Conservation (phyloP, 164 flowering plant genomes). For the Sedum album region DNA sequence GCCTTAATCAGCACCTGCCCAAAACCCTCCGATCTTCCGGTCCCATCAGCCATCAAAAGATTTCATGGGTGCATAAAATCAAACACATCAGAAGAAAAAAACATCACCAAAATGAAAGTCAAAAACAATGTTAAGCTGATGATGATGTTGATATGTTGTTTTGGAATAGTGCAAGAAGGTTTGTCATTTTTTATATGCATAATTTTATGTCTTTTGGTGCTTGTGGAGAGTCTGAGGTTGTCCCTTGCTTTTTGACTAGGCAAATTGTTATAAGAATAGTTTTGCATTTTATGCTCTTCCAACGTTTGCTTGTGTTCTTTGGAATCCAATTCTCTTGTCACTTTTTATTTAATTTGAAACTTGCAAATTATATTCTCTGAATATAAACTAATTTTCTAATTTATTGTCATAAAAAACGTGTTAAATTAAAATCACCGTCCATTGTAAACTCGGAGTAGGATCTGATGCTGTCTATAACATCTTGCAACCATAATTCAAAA, state of each 20-base stretch:
- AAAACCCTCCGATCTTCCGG: not conserved
- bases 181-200: no score
- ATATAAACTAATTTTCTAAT: no score
- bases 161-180: not conserved
- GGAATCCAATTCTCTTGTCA: no score
- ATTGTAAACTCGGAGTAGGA: no score
- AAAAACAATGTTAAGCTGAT: not conserved
- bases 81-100: not conserved
- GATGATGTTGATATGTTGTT: not conserved
- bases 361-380: no score
- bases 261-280: not conserved
- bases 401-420: no score
- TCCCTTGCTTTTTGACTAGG: constrained; percentile 5
- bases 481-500: no score
- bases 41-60: not conserved
- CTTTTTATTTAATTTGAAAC: no score
- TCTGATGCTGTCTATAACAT: no score
- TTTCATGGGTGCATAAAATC: not conserved
- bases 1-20: not conserved
- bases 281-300: not conserved
- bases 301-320: no score
- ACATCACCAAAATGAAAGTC: not conserved
- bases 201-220: not conserved
- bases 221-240: constrained; percentile 1
- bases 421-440: no score